Conservation (phyloP, 768 basidiomycete genomes). For the Suillus plorans region DNA sequence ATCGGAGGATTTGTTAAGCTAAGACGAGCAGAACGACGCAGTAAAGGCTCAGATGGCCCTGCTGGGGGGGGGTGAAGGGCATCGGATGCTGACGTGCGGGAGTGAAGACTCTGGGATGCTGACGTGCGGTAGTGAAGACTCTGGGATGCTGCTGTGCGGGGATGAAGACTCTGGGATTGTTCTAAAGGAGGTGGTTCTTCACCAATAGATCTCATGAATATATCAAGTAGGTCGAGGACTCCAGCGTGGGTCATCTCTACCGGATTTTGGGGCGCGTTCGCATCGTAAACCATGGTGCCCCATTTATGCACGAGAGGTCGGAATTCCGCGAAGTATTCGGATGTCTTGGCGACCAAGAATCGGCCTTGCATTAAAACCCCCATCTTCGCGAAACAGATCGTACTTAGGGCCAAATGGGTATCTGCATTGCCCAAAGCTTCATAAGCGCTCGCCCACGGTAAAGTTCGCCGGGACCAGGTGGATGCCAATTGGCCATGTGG, state of each 20-base stretch:
- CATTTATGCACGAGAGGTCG: not conserved
- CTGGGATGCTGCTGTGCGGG: too few species aligned
- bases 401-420: not conserved
- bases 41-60: too few species aligned
- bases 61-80: too few species aligned
- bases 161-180: too few species aligned
- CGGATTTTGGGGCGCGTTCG: not conserved
- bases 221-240: not conserved
- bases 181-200: too few species aligned
- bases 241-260: not conserved
- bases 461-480: not conserved
- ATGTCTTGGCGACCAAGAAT: not conserved
- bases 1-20: too few species aligned
- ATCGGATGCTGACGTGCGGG: too few species aligned
- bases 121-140: too few species aligned
- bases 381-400: not conserved
- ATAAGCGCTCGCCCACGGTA: not conserved
- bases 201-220: too few species aligned
- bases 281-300: not conserved
- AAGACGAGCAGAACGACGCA: too few species aligned
- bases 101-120: too few species aligned
- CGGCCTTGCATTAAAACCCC: not conserved
- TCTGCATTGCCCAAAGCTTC: not conserved
- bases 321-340: not conserved
- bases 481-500: not conserved